Evolutionary conservation across 2,329 filamentous ascomycete species (phyloP), one percentile per base, ranked within the genome.

Genomic region (Bimuria novae-zelandiae): DNA sequence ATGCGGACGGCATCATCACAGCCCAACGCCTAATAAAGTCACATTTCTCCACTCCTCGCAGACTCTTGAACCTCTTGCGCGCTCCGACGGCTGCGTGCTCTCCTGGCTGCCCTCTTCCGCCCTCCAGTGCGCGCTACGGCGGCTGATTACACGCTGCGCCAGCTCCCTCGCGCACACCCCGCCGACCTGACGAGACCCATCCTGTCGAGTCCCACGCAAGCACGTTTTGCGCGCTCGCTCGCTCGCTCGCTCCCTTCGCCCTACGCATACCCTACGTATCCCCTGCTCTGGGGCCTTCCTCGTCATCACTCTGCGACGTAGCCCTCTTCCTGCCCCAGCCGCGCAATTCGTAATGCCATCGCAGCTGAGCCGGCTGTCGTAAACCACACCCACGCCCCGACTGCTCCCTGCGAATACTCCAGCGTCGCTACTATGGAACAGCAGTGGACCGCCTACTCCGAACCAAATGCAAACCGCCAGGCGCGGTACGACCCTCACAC

Each of bases 381-480:
- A 51, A 52, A n/a, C 36, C 54, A 51, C 55, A 51, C 41, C 49
- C 54, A 53, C 47, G 19, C 44, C 45, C 42, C 57, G 19, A 52
- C 40, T 52, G 51, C 54, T 48, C 32, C 47, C 33, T 56, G n/a
- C 35, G 21, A 30, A 47, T 39, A 12, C 50, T 42, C 33, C 41
- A 17, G 36, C 41, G 46, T 29, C 54, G 54, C 57, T 56, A 16
- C 33, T 8, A 73, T 73, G 70, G 70, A 74, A 55, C 70, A 71
- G 60, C 71, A 73, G 69, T 75, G 71, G 72, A 60, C 68, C 48
- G 61, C 68, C 52, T 72, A 73, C 57, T 63, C 65, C 52, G 71
- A 75, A 49, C 62, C 63, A 49, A 62, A 70, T 51, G 60, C 65
- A 33, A 66, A 49, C 59, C 70, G 70, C 70, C 69, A 69, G 63